These are phyloP conservation scores for Holtermanniella nyarrowii DNA, from an alignment of 768 basidiomycete species.

Conservation along the genomic window DNA sequence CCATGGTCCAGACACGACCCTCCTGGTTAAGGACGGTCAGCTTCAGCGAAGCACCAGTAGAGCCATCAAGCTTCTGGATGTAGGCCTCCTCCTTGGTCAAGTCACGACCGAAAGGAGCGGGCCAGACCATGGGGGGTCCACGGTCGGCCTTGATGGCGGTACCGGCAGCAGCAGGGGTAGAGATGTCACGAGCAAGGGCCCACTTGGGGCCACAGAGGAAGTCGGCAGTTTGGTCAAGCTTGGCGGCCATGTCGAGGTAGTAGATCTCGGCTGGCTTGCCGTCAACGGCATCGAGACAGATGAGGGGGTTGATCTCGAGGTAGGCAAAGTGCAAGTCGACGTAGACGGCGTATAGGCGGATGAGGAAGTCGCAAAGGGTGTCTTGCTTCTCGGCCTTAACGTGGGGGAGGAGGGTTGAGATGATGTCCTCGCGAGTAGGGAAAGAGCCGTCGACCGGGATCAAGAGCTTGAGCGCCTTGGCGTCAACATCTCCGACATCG, in stretches of 20 bases:
- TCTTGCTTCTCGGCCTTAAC: constrained; percentile 79
- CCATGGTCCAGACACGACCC: constrained; percentile 99
- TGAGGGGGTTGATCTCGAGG: constrained; percentile 98
- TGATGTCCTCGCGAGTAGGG: constrained; percentile 70
- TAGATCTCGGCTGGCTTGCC: constrained; percentile 67
- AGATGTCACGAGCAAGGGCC: constrained; percentile 88
- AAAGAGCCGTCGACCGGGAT: constrained; percentile 62
- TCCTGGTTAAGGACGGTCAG: constrained; percentile 90
- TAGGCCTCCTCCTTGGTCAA: constrained; percentile 98
- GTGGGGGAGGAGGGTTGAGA: constrained; percentile 63
- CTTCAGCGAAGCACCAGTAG: constrained; percentile 96
- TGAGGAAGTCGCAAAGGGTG: constrained; percentile 86
- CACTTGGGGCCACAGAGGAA: constrained; percentile 97
- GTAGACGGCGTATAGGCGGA: constrained; percentile 91
- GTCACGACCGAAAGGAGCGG: constrained; percentile 88
- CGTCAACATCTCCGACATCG: constrained; percentile 95
- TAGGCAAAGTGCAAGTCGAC: constrained; percentile 99
- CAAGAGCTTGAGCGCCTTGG: constrained; percentile 83
- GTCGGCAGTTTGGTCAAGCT: constrained; percentile 98
- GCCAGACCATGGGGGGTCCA: constrained; percentile 83
- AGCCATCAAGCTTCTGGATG: constrained; percentile 94
- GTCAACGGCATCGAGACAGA: constrained; percentile 73
- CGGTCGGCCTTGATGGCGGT: constrained; percentile 69
- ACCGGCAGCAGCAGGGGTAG: constrained; percentile 46
- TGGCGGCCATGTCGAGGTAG: constrained; percentile 99